Conservation (phyloP, 2,329 filamentous ascomycete species). For the Curvularia verruculosa region DNA sequence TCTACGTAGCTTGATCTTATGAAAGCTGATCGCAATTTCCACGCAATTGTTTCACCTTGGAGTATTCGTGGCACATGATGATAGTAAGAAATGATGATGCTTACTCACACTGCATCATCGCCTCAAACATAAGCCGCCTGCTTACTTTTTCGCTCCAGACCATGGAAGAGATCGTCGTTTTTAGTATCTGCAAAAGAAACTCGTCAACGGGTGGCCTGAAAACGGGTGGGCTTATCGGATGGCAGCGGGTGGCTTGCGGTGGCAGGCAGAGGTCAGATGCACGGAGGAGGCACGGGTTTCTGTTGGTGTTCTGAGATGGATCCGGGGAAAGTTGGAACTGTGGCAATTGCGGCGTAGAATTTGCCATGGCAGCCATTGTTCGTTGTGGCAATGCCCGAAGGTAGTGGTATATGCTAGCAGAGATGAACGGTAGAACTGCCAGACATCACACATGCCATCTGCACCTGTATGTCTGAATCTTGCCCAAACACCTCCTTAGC, state of each 20-base stretch:
- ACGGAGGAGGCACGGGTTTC: slow-evolving; percentile 2
- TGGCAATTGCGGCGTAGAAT: background rate
- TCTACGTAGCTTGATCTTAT: background rate
- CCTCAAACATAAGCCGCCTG: background rate
- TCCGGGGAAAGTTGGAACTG: background rate
- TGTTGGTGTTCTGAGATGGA: background rate
- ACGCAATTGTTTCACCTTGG: background rate
- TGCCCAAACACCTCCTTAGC: too few relatives aligned
- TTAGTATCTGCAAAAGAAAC: background rate
- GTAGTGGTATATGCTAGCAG: background rate
- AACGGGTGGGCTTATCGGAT: background rate
- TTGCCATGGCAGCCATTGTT: background rate
- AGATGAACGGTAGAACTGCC: background rate
- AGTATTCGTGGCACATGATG: background rate
- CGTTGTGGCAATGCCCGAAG: background rate
- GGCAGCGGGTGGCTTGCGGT: slow-evolving; percentile 4
- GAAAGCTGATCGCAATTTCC: background rate
- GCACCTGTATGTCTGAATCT: background rate
- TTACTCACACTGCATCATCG: background rate
- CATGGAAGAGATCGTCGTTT: background rate
- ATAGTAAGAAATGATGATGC: background rate
- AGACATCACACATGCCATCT: background rate
- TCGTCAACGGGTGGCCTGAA: background rate
- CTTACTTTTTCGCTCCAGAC: background rate
- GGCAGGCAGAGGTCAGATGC: background rate